Conservation (phyloP, 306 rosid genomes). For the Glycine latifolia region DNA sequence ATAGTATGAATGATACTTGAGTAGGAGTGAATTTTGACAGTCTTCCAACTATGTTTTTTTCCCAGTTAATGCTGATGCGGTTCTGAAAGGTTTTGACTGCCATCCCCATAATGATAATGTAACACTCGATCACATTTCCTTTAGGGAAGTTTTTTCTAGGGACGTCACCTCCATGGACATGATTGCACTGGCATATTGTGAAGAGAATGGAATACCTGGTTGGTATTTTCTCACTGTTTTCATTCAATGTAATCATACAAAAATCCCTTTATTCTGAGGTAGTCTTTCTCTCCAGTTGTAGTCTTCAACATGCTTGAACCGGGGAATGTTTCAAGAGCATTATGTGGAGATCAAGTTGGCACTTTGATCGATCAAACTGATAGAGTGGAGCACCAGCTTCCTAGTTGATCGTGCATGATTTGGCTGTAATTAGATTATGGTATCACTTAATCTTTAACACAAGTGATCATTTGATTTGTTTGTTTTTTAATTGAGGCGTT, state of each 20-base stretch:
- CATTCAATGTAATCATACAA: neutral
- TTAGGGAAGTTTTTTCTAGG: constrained; percentile 52
- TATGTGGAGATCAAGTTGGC: constrained; percentile 64
- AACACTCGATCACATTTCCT: constrained; percentile 7
- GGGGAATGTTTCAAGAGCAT: constrained; percentile 59
- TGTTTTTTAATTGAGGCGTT: neutral
- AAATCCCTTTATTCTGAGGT: constrained; percentile 16
- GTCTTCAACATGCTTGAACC: constrained; percentile 58
- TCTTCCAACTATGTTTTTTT: neutral
- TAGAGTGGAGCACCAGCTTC: constrained; percentile 37
- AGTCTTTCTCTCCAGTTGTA: constrained; percentile 48
- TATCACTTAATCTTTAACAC: neutral
- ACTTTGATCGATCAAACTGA: constrained; percentile 57
- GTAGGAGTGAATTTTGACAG: neutral
- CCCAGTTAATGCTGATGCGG: neutral
- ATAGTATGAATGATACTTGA: neutral
- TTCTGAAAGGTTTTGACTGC: constrained; percentile 15
- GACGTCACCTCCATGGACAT: constrained; percentile 50
- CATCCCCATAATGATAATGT: neutral
- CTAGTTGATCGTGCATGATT: neutral
- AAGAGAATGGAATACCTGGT: constrained; percentile 63
- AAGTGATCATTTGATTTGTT: neutral
- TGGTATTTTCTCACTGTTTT: constrained; percentile 38
- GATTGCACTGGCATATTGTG: constrained; percentile 58
- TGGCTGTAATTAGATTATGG: neutral